Percentiles rank a stretch among this genome's conserved stretches.
Conservation (phyloP, 1,284 basidiomycete species). For the Termitomyces sp. region DNA sequence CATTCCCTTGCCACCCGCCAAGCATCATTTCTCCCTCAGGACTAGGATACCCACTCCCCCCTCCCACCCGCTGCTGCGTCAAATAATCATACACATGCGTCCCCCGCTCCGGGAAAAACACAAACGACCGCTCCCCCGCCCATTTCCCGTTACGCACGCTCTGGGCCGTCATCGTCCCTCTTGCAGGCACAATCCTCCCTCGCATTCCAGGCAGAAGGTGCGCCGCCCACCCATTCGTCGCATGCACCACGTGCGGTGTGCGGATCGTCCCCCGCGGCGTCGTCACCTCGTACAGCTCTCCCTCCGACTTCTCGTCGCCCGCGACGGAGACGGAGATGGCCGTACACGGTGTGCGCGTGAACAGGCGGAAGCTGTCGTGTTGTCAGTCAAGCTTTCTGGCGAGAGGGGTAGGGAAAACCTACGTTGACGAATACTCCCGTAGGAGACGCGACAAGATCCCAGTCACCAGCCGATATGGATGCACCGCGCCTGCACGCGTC, state of each 20-base stretch:
- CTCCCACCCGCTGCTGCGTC: conserved; percentile 55
- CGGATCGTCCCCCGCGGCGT: conserved; percentile 54
- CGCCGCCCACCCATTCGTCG: conserved; percentile 74
- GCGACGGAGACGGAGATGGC: conserved; percentile 13
- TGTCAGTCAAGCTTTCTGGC: neutral
- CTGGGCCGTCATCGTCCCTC: conserved; percentile 68
- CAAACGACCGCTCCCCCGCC: conserved; percentile 44
- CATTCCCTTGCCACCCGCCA: conserved; percentile 40
- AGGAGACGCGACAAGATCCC: conserved; percentile 46
- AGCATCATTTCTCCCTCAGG: conserved; percentile 57
- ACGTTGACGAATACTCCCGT: conserved; percentile 36
- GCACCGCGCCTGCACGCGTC: conserved; percentile 47
- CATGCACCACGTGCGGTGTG: conserved; percentile 65
- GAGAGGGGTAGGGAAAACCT: conserved; percentile 12
- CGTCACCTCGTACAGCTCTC: conserved; percentile 35
- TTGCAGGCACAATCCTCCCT: conserved; percentile 50
- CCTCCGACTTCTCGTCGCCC: conserved; percentile 17
- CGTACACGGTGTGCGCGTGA: conserved; percentile 47
- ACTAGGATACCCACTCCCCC: conserved; percentile 15
- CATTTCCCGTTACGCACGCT: conserved; percentile 23
- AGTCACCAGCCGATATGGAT: conserved; percentile 57
- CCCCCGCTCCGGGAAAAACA: conserved; percentile 47
- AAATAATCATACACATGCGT: conserved; percentile 59
- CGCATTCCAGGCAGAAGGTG: conserved; percentile 64
- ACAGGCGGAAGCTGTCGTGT: conserved; percentile 40